These are phyloP conservation scores for Penicillium riverlandense DNA, from an alignment of 495 filamentous ascomycete genomes.

Conservation along the genomic window DNA sequence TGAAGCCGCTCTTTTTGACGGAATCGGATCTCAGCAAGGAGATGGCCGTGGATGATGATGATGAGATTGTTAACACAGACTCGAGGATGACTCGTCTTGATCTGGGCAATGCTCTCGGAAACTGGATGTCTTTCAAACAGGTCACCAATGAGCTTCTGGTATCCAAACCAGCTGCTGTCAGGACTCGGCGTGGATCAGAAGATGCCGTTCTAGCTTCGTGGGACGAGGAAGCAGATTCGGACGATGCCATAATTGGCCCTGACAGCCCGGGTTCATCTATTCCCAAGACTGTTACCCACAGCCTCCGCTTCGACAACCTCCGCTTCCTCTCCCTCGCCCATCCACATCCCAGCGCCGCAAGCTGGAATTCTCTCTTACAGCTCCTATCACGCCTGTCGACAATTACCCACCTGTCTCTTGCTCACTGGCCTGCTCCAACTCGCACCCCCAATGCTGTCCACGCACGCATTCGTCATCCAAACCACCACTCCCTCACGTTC, in stretches of 20 bases:
- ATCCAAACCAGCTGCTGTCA: slow-evolving; percentile 4
- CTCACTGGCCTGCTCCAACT: slow-evolving; percentile 71
- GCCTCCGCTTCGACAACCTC: slow-evolving; percentile 37
- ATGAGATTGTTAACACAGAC: slow-evolving; percentile 25
- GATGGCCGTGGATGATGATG: slow-evolving; percentile 15
- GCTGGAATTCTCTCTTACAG: slow-evolving; percentile 61
- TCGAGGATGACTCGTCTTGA: slow-evolving; percentile 56
- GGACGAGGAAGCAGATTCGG: slow-evolving; percentile 19
- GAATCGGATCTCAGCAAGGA: slow-evolving; percentile 1
- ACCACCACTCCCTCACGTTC: slow-evolving; percentile 39
- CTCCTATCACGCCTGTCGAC: slow-evolving; percentile 54
- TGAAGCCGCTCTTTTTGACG: slow-evolving; percentile 22
- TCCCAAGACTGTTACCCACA: slow-evolving; percentile 38
- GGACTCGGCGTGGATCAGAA: slow-evolving; percentile 1
- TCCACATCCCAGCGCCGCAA: slow-evolving; percentile 32
- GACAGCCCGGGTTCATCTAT: slow-evolving; percentile 13
- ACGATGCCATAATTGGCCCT: slow-evolving; percentile 21
- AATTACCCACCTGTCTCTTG: slow-evolving; percentile 71
- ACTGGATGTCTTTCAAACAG: slow-evolving; percentile 51
- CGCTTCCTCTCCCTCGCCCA: slow-evolving; percentile 47
- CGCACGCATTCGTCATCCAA: slow-evolving; percentile 29
- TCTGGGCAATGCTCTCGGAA: slow-evolving; percentile 52
- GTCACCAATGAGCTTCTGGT: slow-evolving; percentile 47
- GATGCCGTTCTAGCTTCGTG: slow-evolving; percentile 27
- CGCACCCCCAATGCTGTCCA: slow-evolving; percentile 53